A percentile compares a stretch with the other conserved stretches of the same genome.
phyloP scores from a whole-genome alignment of 2,329 filamentous ascomycete genomes.

The Fusarium circinatum region DNA sequence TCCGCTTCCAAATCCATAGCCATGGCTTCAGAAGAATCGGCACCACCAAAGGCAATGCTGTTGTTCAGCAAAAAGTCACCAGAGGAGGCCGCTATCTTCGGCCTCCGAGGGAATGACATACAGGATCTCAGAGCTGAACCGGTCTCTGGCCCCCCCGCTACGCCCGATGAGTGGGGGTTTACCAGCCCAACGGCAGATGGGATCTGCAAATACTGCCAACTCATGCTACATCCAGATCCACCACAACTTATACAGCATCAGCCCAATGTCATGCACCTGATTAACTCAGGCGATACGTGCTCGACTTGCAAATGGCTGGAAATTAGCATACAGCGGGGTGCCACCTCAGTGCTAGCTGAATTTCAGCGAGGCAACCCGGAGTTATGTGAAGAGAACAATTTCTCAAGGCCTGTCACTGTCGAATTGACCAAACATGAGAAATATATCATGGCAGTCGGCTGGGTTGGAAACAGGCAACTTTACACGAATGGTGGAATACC shows the following conservation, averaged over 20 bases:
- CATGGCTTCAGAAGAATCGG: background rate
- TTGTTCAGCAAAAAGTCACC: background rate
- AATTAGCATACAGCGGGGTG: background rate
- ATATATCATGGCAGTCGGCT: background rate
- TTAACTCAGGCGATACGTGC: background rate
- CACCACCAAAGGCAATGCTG: background rate
- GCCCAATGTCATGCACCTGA: background rate
- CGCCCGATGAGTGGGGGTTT: slow-evolving; percentile 1
- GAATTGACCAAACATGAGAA: background rate
- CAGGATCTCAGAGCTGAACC: background rate
- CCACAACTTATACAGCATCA: background rate
- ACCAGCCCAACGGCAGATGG: background rate
- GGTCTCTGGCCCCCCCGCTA: accelerated
- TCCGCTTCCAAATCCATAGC: too few relatives aligned
- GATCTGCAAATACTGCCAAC: slow-evolving; percentile 9
- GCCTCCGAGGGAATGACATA: slow-evolving; percentile 1
- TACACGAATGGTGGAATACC: background rate
- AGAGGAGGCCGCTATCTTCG: background rate
- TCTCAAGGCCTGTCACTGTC: background rate
- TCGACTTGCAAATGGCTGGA: slow-evolving; percentile 7
- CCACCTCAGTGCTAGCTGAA: background rate
- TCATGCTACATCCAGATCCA: background rate
- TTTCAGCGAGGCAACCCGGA: background rate
- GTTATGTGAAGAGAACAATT: background rate
- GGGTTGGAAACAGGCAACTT: background rate